Conservation (phyloP, 495 filamentous ascomycete species). For the Chaetomium tenue region DNA sequence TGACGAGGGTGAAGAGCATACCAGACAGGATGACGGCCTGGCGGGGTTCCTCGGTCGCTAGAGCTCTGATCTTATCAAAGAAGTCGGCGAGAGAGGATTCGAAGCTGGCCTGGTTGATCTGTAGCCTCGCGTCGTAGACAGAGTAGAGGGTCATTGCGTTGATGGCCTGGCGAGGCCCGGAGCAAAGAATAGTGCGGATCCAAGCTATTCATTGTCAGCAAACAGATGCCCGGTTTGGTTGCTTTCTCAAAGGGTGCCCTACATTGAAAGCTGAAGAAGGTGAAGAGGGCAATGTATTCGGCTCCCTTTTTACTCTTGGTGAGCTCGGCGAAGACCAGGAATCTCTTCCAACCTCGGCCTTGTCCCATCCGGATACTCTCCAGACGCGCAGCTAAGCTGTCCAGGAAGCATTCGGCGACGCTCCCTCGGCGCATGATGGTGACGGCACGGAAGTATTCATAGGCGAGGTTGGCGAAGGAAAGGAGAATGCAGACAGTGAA, state of each 20-base stretch:
- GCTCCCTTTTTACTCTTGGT: slow-evolving; percentile 88
- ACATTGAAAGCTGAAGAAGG: slow-evolving; percentile 94
- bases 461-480: slow-evolving; percentile 72
- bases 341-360: slow-evolving; percentile 73
- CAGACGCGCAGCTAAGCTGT: slow-evolving; percentile 76
- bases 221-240: background rate
- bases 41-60: slow-evolving; percentile 66
- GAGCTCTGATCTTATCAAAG: slow-evolving; percentile 69
- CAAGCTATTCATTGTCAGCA: slow-evolving; percentile 53
- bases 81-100: slow-evolving; percentile 59
- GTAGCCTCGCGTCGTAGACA: slow-evolving; percentile 63
- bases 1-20: slow-evolving; percentile 87
- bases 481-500: slow-evolving; percentile 86
- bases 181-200: slow-evolving; percentile 82
- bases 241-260: slow-evolving; percentile 28
- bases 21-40: slow-evolving; percentile 78
- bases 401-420: slow-evolving; percentile 87
- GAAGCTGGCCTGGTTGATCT: slow-evolving; percentile 58
- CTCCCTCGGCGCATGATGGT: slow-evolving; percentile 77
- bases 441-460: slow-evolving; percentile 73
- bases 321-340: slow-evolving; percentile 87
- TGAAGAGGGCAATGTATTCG: slow-evolving; percentile 88
- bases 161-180: slow-evolving; percentile 84
- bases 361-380: slow-evolving; percentile 71
- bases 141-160: slow-evolving; percentile 86